Evolutionary conservation across 768 basidiomycete species (phyloP).

Genomic region (Leccinum subgranulosum): DNA sequence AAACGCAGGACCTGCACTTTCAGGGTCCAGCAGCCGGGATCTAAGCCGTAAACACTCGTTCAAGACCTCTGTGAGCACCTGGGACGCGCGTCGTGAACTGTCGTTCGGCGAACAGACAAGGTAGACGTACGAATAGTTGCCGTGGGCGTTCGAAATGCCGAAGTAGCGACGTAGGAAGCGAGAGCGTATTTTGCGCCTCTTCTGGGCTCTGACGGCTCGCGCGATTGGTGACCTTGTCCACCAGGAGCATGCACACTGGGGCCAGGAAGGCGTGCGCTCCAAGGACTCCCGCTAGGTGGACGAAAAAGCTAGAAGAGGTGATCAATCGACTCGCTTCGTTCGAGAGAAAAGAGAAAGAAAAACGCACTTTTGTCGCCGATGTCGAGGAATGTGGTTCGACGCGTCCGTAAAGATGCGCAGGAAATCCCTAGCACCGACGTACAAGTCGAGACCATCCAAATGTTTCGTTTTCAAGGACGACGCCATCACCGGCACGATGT

Average conservation of each 20-base stretch:
- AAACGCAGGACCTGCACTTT: slow-evolving; percentile 42
- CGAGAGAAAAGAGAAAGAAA: background rate
- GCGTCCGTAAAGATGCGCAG: slow-evolving; percentile 93
- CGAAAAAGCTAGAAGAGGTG: slow-evolving; percentile 66
- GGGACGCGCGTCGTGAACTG: slow-evolving; percentile 4
- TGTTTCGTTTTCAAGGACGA: slow-evolving; percentile 66
- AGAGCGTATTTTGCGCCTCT: slow-evolving; percentile 57
- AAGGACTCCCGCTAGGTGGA: slow-evolving; percentile 79
- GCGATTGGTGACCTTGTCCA: slow-evolving; percentile 73
- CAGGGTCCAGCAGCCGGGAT: slow-evolving; percentile 38
- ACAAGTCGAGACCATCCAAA: slow-evolving; percentile 53
- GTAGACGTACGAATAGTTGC: slow-evolving; percentile 50
- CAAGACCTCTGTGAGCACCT: slow-evolving; percentile 65
- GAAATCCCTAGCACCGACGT: slow-evolving; percentile 73
- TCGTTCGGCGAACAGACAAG: background rate
- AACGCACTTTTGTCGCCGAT: slow-evolving; percentile 82
- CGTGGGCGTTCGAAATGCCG: slow-evolving; percentile 48
- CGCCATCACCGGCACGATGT: slow-evolving; percentile 91
- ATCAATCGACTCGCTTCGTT: background rate
- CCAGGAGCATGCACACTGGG: slow-evolving; percentile 78
- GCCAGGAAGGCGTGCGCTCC: slow-evolving; percentile 79
- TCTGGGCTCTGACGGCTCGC: slow-evolving; percentile 58
- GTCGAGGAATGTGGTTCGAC: slow-evolving; percentile 85
- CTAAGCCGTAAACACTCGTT: slow-evolving; percentile 63
- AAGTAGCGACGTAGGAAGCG: slow-evolving; percentile 64